Evolutionary conservation across 2,329 filamentous ascomycete species (phyloP), one percentile per base, ranked within the genome.

Genomic region (Botrytis aclada): DNA sequence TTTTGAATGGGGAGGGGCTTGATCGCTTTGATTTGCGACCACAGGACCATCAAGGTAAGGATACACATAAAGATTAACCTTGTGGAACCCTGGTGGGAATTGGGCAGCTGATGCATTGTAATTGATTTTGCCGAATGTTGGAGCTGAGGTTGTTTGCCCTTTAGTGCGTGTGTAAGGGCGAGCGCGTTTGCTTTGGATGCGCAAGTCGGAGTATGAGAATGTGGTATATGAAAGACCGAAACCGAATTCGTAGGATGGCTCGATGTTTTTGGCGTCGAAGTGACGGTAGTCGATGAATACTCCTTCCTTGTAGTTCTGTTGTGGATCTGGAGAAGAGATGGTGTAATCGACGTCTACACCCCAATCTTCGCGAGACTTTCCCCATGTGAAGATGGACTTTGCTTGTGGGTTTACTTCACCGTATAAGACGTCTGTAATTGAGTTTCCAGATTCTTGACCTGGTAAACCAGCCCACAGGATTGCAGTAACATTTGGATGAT

Each of bases 401-500:
- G 89, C 94, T 47, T 88, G 88, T 1, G 93, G 93, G 83, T 93
- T 95, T 73, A 91, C 88, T 71, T 87, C 87, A 56, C 94, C 94
- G 81, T 95, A 97, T 22, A 97, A 88, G 25, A 97, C 88, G 76
- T 97, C 93, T 18, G 88, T 87, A 71, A 97, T 88, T 0, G 92
- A 87, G 79, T 94, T 93, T 63, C 94, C 94, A 25, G 90, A 92
- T 81, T 97, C 92, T 80, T 97, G 92, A 20, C 94, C 94, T 0
- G 94, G 93, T n/a, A 94, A 83, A 78, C 93, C 92, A 32, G 93
- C 93, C 88, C 92, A 96, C 4, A 97, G 81, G 70, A 97, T 93
- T 41, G 93, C 94, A 0, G 93, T 94, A 65, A 97, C 87, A 81
- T 97, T 97, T 58, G 90, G 88, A 82, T 91, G 89, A 73, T 92